These are phyloP conservation scores for Solanum hybrid DNA, from an alignment of 305 asterid species.

Conservation along the genomic window DNA sequence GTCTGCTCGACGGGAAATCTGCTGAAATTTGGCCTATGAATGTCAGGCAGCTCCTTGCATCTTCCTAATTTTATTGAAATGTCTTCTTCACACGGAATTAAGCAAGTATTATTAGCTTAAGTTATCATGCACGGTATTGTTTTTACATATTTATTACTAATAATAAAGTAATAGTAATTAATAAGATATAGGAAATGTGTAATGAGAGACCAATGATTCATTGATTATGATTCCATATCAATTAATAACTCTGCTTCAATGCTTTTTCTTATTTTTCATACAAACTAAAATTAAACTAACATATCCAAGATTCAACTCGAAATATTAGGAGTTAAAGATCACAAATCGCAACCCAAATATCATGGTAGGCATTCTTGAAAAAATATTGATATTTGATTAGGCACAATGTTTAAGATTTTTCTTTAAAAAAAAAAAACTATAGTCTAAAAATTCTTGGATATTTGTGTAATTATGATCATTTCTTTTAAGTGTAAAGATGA, in stretches of 20 bases:
- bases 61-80: neutral
- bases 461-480: neutral
- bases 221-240: neutral
- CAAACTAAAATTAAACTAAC: neutral
- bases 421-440: too few relatives aligned
- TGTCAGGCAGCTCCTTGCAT: slow-evolving; percentile 29
- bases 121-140: neutral
- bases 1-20: slow-evolving; percentile 42
- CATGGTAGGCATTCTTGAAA: neutral
- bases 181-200: neutral
- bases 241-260: neutral
- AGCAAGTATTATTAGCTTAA: neutral
- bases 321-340: neutral
- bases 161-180: neutral
- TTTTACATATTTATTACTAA: neutral
- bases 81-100: neutral
- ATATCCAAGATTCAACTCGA: neutral
- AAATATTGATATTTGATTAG: neutral
- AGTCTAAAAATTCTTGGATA: neutral
- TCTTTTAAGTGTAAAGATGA: neutral
- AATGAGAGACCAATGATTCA: neutral
- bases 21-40: slow-evolving; percentile 55
- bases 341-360: neutral
- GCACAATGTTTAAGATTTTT: neutral
- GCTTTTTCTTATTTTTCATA: neutral